Percentiles rank a stretch among this genome's conserved stretches.
phyloP scores from a whole-genome alignment of 2,329 filamentous ascomycete genomes.

The Claviceps sp. region DNA sequence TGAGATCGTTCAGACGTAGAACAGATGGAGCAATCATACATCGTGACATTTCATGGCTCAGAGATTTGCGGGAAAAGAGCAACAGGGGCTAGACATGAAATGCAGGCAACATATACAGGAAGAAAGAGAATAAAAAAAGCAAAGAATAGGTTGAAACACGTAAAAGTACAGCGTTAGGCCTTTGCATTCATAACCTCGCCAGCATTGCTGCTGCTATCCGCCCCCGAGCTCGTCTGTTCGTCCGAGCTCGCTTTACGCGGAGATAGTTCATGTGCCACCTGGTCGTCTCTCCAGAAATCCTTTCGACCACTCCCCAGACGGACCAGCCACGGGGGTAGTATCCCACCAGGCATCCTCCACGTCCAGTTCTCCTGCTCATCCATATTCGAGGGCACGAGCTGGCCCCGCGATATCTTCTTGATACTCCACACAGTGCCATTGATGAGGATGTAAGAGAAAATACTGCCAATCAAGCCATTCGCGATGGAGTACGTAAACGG shows the following conservation, averaged over 20 bases:
- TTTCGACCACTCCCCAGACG: slow-evolving; percentile 53
- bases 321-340: slow-evolving; percentile 61
- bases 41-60: neutral
- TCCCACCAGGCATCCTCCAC: slow-evolving; percentile 59
- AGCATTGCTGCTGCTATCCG: neutral
- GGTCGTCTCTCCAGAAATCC: slow-evolving; percentile 50
- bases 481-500: slow-evolving; percentile 84
- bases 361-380: slow-evolving; percentile 70
- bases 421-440: slow-evolving; percentile 60
- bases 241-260: slow-evolving; percentile 10
- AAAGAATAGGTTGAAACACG: neutral
- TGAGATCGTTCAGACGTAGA: no score
- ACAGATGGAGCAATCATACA: neutral
- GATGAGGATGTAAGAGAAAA: slow-evolving; percentile 62
- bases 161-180: neutral
- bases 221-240: slow-evolving; percentile 6
- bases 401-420: slow-evolving; percentile 51
- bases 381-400: slow-evolving; percentile 62
- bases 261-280: slow-evolving; percentile 5
- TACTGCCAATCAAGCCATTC: slow-evolving; percentile 71
- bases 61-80: no score
- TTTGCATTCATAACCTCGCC: neutral
- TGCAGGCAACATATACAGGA: no score
- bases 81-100: no score
- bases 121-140: neutral